Evolutionary conservation across 768 basidiomycete genomes (phyloP).

Genomic region (Mycena floridula): DNA sequence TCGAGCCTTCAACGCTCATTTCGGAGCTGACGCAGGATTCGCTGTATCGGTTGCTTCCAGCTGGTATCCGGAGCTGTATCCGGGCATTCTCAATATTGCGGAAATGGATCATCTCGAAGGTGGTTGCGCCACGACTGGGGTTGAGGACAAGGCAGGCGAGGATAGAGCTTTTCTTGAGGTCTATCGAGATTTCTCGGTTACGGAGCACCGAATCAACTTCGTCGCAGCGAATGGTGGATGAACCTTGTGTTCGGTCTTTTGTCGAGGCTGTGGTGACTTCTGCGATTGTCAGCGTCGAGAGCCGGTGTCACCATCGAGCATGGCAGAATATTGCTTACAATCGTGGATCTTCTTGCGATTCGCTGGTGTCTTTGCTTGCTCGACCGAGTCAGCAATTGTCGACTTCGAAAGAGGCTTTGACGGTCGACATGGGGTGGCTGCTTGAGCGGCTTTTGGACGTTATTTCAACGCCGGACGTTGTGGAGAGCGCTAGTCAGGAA

Average conservation of each 20-base stretch:
- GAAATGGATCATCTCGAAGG: conserved; percentile 71
- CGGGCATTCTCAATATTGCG: conserved; percentile 71
- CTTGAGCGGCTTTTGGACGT: conserved; percentile 78
- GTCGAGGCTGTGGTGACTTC: conserved; percentile 72
- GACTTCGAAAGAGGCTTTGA: conserved; percentile 44
- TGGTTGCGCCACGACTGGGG: conserved; percentile 61
- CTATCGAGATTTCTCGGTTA: conserved; percentile 67
- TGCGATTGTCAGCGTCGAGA: conserved; percentile 74
- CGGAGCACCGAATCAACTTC: conserved; percentile 42
- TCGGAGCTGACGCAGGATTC: conserved; percentile 66
- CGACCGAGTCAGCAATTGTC: conserved; percentile 40
- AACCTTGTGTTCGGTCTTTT: conserved; percentile 70
- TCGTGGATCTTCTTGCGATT: conserved; percentile 59
- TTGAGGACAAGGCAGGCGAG: conserved; percentile 58
- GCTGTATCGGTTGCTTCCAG: conserved; percentile 69
- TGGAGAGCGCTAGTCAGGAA: conserved; percentile 49
- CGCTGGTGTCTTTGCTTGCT: conserved; percentile 49
- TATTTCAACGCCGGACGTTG: conserved; percentile 65
- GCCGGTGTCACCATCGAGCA: conserved; percentile 68
- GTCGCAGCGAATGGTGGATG: conserved; percentile 37
- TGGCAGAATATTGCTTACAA: conserved; percentile 69
- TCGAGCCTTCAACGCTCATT: conserved; percentile 67
- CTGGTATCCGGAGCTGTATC: conserved; percentile 69
- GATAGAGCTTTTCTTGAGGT: conserved; percentile 66
- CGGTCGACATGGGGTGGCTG: conserved; percentile 78